phyloP scores from a whole-genome alignment of 805 yeast species.

The Blastobotrys attinorum region DNA sequence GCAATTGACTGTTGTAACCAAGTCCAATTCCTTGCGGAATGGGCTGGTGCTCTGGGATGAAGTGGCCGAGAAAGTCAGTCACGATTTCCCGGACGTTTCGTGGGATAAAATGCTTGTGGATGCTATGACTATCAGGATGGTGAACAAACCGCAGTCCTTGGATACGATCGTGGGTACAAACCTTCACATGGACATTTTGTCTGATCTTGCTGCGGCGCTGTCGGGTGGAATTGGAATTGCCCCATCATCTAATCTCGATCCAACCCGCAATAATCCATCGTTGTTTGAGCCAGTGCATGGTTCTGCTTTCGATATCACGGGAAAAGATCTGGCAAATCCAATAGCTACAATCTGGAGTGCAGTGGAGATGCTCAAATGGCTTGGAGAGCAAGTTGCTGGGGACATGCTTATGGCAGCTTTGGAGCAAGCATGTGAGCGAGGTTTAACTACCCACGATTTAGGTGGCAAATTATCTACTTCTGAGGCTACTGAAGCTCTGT shows the following conservation, averaged over 20 bases:
- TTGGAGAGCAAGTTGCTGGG: conserved; percentile 13
- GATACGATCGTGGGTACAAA: conserved; percentile 97
- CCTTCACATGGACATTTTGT: conserved; percentile 97
- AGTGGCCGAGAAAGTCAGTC: conserved; percentile 80
- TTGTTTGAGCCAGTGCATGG: conserved; percentile 99
- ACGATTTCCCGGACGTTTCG: conserved; percentile 86
- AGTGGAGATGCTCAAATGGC: conserved; percentile 16
- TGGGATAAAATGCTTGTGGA: conserved; percentile 84
- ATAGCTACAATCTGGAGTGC: conserved; percentile 49
- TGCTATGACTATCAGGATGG: conserved; percentile 87
- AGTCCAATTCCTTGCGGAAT: conserved; percentile 96
- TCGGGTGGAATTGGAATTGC: conserved; percentile 98
- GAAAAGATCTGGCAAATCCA: conserved; percentile 98
- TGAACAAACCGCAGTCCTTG: conserved; percentile 74
- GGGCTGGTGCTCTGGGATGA: conserved; percentile 95
- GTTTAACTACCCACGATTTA: not conserved
- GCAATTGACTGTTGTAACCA: conserved; percentile 90
- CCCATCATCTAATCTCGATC: conserved; percentile 99
- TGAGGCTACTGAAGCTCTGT: not conserved
- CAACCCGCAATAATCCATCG: conserved; percentile 60
- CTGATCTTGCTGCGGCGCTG: conserved; percentile 94
- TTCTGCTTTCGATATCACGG: conserved; percentile 99
- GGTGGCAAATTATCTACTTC: not conserved
- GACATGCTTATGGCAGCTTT: not conserved
- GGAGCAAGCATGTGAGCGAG: not conserved